Percentiles rank a stretch among this genome's conserved stretches.
Conservation (phyloP, 2,329 filamentous ascomycete genomes). For the Beauveria sp. region DNA sequence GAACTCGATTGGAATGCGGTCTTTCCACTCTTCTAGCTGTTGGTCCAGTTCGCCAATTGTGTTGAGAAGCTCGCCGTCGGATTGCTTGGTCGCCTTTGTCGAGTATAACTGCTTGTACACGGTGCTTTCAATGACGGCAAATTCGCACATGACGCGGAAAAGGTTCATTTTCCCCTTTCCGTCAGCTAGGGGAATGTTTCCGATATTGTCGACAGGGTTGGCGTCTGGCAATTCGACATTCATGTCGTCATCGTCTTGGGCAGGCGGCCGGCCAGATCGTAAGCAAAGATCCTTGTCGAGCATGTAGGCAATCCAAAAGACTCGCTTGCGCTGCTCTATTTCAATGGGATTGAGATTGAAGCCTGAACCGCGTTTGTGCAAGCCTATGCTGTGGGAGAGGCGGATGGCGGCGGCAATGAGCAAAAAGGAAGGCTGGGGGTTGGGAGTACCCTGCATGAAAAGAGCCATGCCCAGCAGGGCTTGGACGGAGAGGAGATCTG, state of each 20-base stretch:
- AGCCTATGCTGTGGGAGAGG: conserved; percentile 84
- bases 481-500: conserved; percentile 89
- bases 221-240: conserved; percentile 92
- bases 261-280: conserved; percentile 50
- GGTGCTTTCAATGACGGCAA: conserved; percentile 84
- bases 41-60: conserved; percentile 92
- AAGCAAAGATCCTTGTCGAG: conserved; percentile 57
- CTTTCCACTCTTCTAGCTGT: conserved; percentile 91
- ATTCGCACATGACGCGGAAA: conserved; percentile 87
- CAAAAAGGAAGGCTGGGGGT: conserved; percentile 91
- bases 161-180: conserved; percentile 91
- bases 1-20: conserved; percentile 89
- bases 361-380: conserved; percentile 86
- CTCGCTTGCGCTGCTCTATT: conserved; percentile 72
- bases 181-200: conserved; percentile 80
- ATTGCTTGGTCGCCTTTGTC: conserved; percentile 83
- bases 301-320: conserved; percentile 61
- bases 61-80: conserved; percentile 86
- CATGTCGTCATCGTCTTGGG: conserved; percentile 66
- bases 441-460: conserved; percentile 93
- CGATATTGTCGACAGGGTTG: conserved; percentile 84
- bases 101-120: conserved; percentile 93
- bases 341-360: conserved; percentile 93
- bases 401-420: conserved; percentile 86
- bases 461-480: conserved; percentile 87